phyloP scores from a whole-genome alignment of 2,329 filamentous ascomycete genomes.

The Basipetospora chlamydospora region DNA sequence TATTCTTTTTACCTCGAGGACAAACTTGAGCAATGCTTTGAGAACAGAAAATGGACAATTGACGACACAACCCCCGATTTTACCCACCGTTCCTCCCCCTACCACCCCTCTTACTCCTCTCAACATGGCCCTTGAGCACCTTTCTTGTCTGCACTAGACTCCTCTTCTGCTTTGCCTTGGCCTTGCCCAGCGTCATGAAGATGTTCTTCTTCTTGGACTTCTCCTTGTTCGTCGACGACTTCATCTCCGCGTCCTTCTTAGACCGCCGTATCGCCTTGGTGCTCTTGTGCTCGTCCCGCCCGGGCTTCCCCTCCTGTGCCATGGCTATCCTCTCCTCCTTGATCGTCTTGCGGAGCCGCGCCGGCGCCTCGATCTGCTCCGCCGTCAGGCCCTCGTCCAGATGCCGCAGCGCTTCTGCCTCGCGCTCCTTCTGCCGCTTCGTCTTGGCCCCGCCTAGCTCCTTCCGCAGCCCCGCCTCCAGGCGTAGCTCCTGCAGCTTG shows the following conservation, averaged over 20 bases:
- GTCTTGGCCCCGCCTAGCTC: constrained; percentile 25
- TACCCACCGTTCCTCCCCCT: constrained; percentile 53
- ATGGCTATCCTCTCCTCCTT: constrained; percentile 80
- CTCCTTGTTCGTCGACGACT: constrained; percentile 94
- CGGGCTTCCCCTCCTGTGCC: constrained; percentile 68
- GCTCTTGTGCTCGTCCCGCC: constrained; percentile 67
- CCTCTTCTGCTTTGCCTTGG: constrained; percentile 87
- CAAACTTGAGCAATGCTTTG: too few species aligned
- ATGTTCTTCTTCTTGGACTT: constrained; percentile 98
- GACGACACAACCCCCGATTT: constrained; percentile 3
- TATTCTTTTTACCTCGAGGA: too few species aligned
- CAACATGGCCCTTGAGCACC: constrained; percentile 66
- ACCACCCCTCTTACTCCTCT: constrained; percentile 72
- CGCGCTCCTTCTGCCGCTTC: constrained; percentile 31
- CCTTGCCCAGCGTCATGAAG: constrained; percentile 94
- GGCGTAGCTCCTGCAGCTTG: constrained; percentile 79
- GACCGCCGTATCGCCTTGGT: constrained; percentile 73
- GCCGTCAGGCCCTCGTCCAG: constrained; percentile 81
- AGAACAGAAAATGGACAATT: too few species aligned
- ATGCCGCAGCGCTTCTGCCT: constrained; percentile 44
- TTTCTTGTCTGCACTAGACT: constrained; percentile 77
- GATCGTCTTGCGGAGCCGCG: constrained; percentile 65
- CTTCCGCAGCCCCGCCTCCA: constrained; percentile 57
- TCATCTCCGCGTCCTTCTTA: constrained; percentile 77
- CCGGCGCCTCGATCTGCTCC: constrained; percentile 78